Base-by-base conservation (phyloP, 2,329 filamentous ascomycete species). In the Calycina herbarum region DNA sequence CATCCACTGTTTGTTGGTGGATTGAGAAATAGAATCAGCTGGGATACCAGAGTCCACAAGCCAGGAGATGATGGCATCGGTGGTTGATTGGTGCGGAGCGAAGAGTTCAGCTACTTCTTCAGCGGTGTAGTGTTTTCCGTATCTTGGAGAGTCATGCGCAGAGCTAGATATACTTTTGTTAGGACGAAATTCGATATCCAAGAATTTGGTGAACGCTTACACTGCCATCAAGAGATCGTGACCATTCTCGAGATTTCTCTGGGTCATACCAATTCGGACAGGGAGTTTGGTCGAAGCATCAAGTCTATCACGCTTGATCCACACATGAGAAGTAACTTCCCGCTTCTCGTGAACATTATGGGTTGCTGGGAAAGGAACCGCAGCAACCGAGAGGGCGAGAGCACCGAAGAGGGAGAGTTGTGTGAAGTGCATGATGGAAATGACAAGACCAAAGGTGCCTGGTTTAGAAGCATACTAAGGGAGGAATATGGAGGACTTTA, bases 1-100 rank as follows among this genome's bases (percentile, higher is more conserved):
- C 64, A 74, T 68, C 72, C 72, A 74, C 58, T 71, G 69, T 45
- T 70, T 71, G 27, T 70, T 70, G 17, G 63, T 58, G 0, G 85
- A 83, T 58, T 85, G 80, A 31, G 76, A 76, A 51, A 87, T 79
- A 1, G 82, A 79, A 5, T 78, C 77, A 1, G 74, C 73, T n/a
- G 77, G 69, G 58, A 88, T 84, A 5, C 86, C 86, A 48, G 81
- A 79, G 7, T 77, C 75, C 11, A 79, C 74, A 13, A 88, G 80
- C 85, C 85, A 88, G 2, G 77, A 70, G 68, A 78, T 78, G 42
- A 87, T 82, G 0, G 81, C 75, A n/a, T 81, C 77, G 2, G 86
- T 80, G 2, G 83, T 77, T 45, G 83, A 79, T 13, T 73, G 59
- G 4, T 72, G 70, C 6, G 78, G 78, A 3, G 80, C 77, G 72